Conservation (phyloP, 306 rosid genomes). For the Pterocarpus santalinus region DNA sequence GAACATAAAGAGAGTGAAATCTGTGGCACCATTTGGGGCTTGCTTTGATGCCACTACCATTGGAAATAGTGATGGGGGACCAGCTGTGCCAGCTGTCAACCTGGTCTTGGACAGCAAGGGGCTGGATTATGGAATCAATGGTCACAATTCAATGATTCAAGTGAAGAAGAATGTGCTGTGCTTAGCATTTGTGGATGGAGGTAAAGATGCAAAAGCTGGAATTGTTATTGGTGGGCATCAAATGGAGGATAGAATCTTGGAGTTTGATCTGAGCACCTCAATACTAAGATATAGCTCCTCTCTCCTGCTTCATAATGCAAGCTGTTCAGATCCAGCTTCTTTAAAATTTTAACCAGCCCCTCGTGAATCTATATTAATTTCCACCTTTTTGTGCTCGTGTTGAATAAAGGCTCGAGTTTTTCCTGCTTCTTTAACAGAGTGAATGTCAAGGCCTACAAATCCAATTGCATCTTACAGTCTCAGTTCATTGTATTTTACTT, state of each 20-base stretch:
- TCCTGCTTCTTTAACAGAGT: no score
- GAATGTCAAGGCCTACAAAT: no score
- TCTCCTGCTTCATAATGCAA: background rate
- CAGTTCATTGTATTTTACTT: no score
- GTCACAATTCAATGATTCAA: slow-evolving; percentile 40
- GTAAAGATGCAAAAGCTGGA: background rate
- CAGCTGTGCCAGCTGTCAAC: slow-evolving; percentile 35
- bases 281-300: slow-evolving; percentile 3
- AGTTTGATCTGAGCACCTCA: slow-evolving; percentile 40
- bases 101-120: background rate
- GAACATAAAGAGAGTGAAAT: slow-evolving; percentile 25
- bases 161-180: slow-evolving; percentile 34
- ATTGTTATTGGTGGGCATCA: slow-evolving; percentile 30
- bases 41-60: slow-evolving; percentile 40
- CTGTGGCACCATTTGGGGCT: slow-evolving; percentile 20
- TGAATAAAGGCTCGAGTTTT: background rate
- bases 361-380: no score
- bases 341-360: background rate
- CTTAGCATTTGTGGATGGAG: slow-evolving; percentile 49
- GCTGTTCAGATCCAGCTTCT: slow-evolving; percentile 18
- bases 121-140: slow-evolving; percentile 22
- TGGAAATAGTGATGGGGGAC: background rate
- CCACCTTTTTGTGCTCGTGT: background rate
- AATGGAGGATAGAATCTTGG: slow-evolving; percentile 30
- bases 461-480: no score